Evolutionary conservation across 2,329 filamentous ascomycete species (phyloP).

Genomic region (Scolecobasidium constrictum): DNA sequence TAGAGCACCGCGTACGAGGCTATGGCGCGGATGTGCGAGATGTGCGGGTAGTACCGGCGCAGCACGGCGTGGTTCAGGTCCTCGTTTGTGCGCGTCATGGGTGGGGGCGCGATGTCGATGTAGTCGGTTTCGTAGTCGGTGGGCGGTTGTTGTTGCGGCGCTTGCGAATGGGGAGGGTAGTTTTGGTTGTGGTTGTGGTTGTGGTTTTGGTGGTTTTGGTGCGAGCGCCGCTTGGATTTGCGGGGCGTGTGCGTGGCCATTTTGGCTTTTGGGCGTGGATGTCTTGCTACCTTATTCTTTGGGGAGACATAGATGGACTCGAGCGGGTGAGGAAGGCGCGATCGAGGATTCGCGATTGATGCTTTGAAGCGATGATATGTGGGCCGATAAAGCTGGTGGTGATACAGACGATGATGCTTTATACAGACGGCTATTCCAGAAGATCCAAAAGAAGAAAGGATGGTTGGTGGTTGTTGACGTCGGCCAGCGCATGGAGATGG

Average conservation of each 20-base stretch:
- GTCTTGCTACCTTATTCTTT: too few species aligned
- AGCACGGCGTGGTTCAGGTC: constrained; percentile 83
- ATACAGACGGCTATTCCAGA: too few species aligned
- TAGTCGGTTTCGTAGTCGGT: constrained; percentile 56
- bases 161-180: neutral
- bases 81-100: constrained; percentile 53
- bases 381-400: too few species aligned
- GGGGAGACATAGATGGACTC: too few species aligned
- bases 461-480: too few species aligned
- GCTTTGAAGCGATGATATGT: too few species aligned
- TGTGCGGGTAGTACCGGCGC: constrained; percentile 65
- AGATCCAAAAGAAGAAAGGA: too few species aligned
- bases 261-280: too few species aligned
- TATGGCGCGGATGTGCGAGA: constrained; percentile 64
- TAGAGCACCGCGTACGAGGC: constrained; percentile 84
- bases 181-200: constrained; percentile 11
- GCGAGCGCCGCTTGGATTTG: constrained; percentile 1
- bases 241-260: constrained; percentile 1
- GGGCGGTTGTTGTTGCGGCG: constrained; percentile 9
- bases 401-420: too few species aligned
- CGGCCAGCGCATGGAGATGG: too few species aligned
- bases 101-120: neutral
- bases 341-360: too few species aligned
- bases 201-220: constrained; percentile 5
- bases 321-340: too few species aligned